A percentile compares a stretch with the other conserved stretches of the same genome.
These are phyloP conservation scores for Pichia gijzeniarum DNA, from an alignment of 805 yeast species.

Conservation along the genomic window DNA sequence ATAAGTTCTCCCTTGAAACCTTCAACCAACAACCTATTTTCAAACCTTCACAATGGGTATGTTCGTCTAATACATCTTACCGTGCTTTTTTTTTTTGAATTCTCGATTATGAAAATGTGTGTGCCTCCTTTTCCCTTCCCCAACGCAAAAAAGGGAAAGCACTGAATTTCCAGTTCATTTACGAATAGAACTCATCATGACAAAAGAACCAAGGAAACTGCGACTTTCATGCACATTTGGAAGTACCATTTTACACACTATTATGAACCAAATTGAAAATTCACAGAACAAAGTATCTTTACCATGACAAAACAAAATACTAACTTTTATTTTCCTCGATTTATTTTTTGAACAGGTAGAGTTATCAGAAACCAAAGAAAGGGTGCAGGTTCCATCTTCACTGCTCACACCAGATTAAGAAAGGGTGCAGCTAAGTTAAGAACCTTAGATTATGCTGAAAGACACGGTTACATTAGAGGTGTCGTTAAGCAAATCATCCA, in stretches of 20 bases:
- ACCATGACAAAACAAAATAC: not conserved
- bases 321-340: not conserved
- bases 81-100: no score
- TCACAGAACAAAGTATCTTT: no score
- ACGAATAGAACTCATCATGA: no score
- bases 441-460: conserved; percentile 98
- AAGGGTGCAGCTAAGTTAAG: conserved; percentile 99
- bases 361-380: conserved; percentile 99
- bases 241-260: no score
- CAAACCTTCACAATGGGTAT: conserved; percentile 13
- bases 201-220: no score
- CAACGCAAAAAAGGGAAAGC: no score
- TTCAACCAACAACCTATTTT: conserved; percentile 3
- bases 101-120: no score
- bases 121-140: no score
- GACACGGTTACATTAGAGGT: conserved; percentile 99
- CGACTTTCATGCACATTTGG: no score
- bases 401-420: conserved; percentile 99
- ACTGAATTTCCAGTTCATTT: no score
- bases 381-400: conserved; percentile 99
- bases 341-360: conserved; percentile 53
- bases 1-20: not conserved
- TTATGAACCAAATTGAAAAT: no score
- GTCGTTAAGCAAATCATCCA: conserved; percentile 97
- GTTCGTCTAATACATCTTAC: not conserved